Evolutionary conservation across 768 basidiomycete genomes (phyloP).

Genomic region (Lentinula raphanica): DNA sequence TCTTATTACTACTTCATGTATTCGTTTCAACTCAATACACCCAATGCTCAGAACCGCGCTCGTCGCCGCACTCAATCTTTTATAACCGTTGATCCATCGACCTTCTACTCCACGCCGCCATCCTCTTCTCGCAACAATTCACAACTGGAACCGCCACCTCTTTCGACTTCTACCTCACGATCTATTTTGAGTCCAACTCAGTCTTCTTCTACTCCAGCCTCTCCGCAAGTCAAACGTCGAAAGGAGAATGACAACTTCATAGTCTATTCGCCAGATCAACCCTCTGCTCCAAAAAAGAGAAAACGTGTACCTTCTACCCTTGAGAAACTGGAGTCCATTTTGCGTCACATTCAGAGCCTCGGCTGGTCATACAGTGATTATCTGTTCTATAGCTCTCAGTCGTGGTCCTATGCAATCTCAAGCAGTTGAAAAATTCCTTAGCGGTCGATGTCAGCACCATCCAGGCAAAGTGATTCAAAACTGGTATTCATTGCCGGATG

Average conservation of each 20-base stretch:
- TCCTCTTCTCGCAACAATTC: too few species aligned
- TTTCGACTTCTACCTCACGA: too few species aligned
- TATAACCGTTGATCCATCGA: too few species aligned
- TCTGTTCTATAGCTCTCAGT: not conserved
- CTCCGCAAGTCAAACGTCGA: too few species aligned
- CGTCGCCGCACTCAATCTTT: not conserved
- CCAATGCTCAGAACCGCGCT: not conserved
- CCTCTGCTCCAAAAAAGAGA: not conserved
- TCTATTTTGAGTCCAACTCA: too few species aligned
- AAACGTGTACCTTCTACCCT: not conserved
- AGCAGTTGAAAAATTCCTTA: not conserved
- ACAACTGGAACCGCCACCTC: too few species aligned
- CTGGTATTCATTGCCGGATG: slow-evolving; percentile 8
- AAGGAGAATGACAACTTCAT: too few species aligned
- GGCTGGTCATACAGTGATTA: not conserved
- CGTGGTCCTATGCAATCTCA: not conserved
- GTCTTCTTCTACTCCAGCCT: too few species aligned
- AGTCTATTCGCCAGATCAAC: not conserved
- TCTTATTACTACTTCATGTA: not conserved
- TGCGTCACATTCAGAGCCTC: not conserved
- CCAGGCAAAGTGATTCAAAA: slow-evolving; percentile 1
- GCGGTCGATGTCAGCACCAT: slow-evolving; percentile 2
- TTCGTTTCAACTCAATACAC: not conserved
- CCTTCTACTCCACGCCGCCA: too few species aligned
- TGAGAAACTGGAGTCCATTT: not conserved